phyloP scores from a whole-genome alignment of 2,329 filamentous ascomycete genomes.

The Phialophora chinensis region DNA sequence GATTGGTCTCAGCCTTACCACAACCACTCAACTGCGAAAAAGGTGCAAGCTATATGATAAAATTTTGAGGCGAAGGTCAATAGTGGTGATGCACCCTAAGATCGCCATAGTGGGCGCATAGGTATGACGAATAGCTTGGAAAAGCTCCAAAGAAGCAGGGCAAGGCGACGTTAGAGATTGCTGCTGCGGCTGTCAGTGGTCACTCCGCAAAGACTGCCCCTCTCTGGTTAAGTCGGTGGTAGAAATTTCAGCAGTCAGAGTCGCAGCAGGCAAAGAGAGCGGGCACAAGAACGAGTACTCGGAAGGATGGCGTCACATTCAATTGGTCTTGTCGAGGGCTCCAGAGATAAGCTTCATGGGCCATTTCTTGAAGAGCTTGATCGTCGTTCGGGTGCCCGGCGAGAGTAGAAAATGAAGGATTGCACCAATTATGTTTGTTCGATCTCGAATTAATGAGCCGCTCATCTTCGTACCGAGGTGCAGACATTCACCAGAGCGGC shows the following conservation, averaged over 20 bases:
- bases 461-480: background rate
- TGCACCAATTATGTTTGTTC: background rate
- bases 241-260: conserved; percentile 15
- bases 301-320: background rate
- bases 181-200: conserved; percentile 19
- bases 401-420: background rate
- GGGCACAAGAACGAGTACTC: background rate
- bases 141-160: conserved; percentile 12
- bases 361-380: conserved; percentile 8
- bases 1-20: background rate
- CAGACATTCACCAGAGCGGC: background rate
- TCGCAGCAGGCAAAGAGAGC: conserved; percentile 10
- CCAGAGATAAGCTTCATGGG: conserved; percentile 10
- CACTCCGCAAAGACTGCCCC: conserved; percentile 10
- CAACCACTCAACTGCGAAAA: background rate
- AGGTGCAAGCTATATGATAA: conserved; percentile 12
- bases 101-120: conserved; percentile 4
- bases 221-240: conserved; percentile 5
- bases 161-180: conserved; percentile 18
- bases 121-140: conserved; percentile 20
- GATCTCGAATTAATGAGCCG: background rate
- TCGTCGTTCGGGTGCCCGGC: background rate
- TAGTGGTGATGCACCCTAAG: background rate
- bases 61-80: conserved; percentile 13
- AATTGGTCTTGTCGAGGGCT: background rate